These are phyloP conservation scores for Penicillium hesseltinei DNA, from an alignment of 2,329 filamentous ascomycete species.

Conservation along the genomic window DNA sequence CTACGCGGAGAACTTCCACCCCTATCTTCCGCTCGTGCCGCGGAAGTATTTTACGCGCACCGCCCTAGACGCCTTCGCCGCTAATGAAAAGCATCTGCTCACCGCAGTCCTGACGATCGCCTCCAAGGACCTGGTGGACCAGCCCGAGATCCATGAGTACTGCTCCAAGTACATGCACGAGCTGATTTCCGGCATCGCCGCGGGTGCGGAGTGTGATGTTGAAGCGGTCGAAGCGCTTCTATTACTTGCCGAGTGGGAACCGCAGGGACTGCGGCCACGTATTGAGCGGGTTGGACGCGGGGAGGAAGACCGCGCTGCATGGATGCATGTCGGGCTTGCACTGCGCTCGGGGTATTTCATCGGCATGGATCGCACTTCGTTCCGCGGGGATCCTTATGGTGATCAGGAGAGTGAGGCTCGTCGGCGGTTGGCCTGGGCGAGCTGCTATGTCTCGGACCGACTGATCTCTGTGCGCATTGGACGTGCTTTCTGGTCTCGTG, in stretches of 20 bases:
- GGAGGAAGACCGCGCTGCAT: slow-evolving; percentile 71
- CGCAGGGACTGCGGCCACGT: slow-evolving; percentile 60
- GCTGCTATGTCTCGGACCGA: slow-evolving; percentile 65
- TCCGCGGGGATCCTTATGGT: slow-evolving; percentile 59
- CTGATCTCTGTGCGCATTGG: slow-evolving; percentile 70
- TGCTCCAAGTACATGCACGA: slow-evolving; percentile 70
- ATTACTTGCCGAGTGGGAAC: slow-evolving; percentile 70
- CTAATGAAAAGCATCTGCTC: slow-evolving; percentile 64
- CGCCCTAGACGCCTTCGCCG: slow-evolving; percentile 56
- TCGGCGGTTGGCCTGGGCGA: slow-evolving; percentile 67
- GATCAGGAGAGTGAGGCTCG: slow-evolving; percentile 61
- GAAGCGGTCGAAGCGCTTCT: slow-evolving; percentile 70
- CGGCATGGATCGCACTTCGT: slow-evolving; percentile 66
- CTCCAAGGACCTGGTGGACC: slow-evolving; percentile 66
- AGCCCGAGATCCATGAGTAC: slow-evolving; percentile 62
- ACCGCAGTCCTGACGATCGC: slow-evolving; percentile 70
- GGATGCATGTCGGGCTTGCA: slow-evolving; percentile 74
- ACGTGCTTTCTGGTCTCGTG: slow-evolving; percentile 71
- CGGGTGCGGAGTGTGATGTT: slow-evolving; percentile 64
- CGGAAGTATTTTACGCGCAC: slow-evolving; percentile 56
- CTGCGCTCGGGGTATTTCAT: slow-evolving; percentile 69
- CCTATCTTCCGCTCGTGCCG: slow-evolving; percentile 68
- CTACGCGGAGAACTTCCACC: slow-evolving; percentile 65
- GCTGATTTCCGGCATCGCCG: slow-evolving; percentile 64
- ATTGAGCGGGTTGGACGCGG: slow-evolving; percentile 66